A percentile compares a stretch with the other conserved stretches of the same genome.
Conservation (phyloP, 257 asterid genomes). For the Hygrophila difformis region DNA sequence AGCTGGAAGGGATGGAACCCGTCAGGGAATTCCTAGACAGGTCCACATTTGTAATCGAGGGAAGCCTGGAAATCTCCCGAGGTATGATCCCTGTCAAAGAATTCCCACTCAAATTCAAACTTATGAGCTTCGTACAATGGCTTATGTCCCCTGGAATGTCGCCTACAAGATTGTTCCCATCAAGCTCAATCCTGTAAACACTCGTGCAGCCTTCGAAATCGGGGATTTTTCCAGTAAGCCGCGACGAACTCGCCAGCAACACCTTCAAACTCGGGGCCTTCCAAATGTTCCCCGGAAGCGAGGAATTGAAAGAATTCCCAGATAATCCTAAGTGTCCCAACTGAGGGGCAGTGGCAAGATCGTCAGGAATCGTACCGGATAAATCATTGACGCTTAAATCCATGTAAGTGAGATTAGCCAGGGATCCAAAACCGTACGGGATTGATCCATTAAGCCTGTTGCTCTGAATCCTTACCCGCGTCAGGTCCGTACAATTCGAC, state of each 20-base stretch:
- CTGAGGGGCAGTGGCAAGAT: conserved; percentile 52
- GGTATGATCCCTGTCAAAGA: conserved; percentile 78
- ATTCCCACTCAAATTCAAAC: conserved; percentile 46
- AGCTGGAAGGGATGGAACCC: conserved; percentile 68
- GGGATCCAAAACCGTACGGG: conserved; percentile 65
- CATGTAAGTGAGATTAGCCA: conserved; percentile 52
- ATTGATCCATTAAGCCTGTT: conserved; percentile 76
- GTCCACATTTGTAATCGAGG: conserved; percentile 67
- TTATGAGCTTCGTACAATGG: conserved; percentile 67
- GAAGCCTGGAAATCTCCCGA: conserved; percentile 75
- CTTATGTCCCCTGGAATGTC: conserved; percentile 75
- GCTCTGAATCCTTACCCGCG: conserved; percentile 54
- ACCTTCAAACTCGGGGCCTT: conserved; percentile 51
- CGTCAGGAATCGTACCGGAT: conserved; percentile 61
- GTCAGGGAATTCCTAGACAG: conserved; percentile 62
- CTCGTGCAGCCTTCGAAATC: conserved; percentile 60
- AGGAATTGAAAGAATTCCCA: conserved; percentile 38
- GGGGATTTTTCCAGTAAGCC: conserved; percentile 55
- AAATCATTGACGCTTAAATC: conserved; percentile 63
- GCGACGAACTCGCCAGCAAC: conserved; percentile 42
- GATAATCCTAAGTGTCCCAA: conserved; percentile 57
- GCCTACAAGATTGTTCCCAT: conserved; percentile 68
- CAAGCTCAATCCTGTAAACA: conserved; percentile 55
- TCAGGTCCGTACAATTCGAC: conserved; percentile 55
- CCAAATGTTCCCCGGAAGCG: conserved; percentile 65